Base-by-base conservation (phyloP, 2,329 filamentous ascomycete genomes). In the Sarocladium strictum region DNA sequence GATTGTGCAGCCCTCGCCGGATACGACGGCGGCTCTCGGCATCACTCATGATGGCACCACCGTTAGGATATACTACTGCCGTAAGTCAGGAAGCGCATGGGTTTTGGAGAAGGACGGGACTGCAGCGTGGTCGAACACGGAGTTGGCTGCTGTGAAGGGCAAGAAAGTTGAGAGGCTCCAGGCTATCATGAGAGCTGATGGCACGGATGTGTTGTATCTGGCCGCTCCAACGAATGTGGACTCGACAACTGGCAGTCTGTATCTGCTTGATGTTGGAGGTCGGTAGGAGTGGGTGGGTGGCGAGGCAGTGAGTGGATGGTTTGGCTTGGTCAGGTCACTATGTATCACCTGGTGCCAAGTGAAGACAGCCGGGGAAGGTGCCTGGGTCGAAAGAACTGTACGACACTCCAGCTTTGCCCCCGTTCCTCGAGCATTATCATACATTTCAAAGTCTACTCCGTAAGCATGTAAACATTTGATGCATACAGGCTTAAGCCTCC, bases 51-150 rank as follows among this genome's bases (percentile, higher is more conserved):
- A 62, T 41, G 58, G 53, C 24, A 57, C 40, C 2, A 58, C 56
- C 3, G 58, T 58, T 1, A 49, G 60, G 29, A 60, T 61, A 33
- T 61, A 60, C 49, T 61, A 61, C 56, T 61, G 59, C 27, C 55
- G 58, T 2, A 53, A 53, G 5, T 53, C 53, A 1, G 60, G 56
- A 11, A 59, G 59, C 17, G 49, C 55, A 6, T 60, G 57, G 41
- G 60, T 64, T 11, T 29, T 60, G 21, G 59, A 60, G 59, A 59
- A 57, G 53, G 41, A 12, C 14, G 57, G 58, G 2, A 51, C 17
- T n/a, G 37, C 56, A 3, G 47, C 32, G 10, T 60, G 59, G 59
- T 55, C 56, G n/a, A 57, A 60, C 38, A 55, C 27, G 14, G 57
- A 53, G 40, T 47, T 60, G 9, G 33, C 53, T 6, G 45, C 57